Conservation (phyloP, 2,329 filamentous ascomycete species). For the Hymenoscyphus fraxineus region DNA sequence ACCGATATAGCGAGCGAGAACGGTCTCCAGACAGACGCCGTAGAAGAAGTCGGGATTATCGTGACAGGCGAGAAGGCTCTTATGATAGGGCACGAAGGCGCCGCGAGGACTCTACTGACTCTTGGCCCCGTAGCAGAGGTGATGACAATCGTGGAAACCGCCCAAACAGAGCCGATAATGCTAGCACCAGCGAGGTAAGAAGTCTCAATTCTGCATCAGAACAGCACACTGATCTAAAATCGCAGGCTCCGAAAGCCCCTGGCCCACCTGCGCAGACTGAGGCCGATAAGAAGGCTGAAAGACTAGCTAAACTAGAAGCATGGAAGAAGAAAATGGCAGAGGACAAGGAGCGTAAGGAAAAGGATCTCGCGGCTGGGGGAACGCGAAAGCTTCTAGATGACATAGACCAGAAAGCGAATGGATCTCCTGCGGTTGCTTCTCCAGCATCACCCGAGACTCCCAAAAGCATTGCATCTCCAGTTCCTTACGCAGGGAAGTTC, state of each 20-base stretch:
- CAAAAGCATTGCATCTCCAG: conserved; percentile 48
- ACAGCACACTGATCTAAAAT: conserved; percentile 15
- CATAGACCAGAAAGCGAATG: conserved; percentile 66
- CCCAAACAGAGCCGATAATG: conserved; percentile 45
- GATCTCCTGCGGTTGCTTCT: conserved; percentile 41
- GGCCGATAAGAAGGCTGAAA: conserved; percentile 73
- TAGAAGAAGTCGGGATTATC: conserved; percentile 62
- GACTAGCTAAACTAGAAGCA: conserved; percentile 76
- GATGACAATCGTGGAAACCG: conserved; percentile 60
- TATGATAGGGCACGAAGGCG: conserved; percentile 61
- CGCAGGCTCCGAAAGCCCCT: conserved; percentile 52
- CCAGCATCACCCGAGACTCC: conserved; percentile 49
- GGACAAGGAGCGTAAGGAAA: conserved; percentile 68
- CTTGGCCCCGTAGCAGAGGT: conserved; percentile 60
- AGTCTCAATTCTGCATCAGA: background rate
- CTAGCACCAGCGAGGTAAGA: conserved; percentile 57
- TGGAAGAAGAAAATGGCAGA: conserved; percentile 88
- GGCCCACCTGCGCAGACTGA: conserved; percentile 55
- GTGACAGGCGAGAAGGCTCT: conserved; percentile 69
- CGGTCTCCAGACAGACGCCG: conserved; percentile 55
- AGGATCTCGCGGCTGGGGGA: conserved; percentile 61
- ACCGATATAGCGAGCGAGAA: conserved; percentile 53
- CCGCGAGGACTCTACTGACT: conserved; percentile 69
- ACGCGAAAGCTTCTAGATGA: conserved; percentile 66
- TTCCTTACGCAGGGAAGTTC: conserved; percentile 72